Percentiles rank a stretch among this genome's conserved stretches.
Evolutionary conservation across 805 yeast genomes (phyloP).

Genomic region (Lachancea dasiensis): DNA sequence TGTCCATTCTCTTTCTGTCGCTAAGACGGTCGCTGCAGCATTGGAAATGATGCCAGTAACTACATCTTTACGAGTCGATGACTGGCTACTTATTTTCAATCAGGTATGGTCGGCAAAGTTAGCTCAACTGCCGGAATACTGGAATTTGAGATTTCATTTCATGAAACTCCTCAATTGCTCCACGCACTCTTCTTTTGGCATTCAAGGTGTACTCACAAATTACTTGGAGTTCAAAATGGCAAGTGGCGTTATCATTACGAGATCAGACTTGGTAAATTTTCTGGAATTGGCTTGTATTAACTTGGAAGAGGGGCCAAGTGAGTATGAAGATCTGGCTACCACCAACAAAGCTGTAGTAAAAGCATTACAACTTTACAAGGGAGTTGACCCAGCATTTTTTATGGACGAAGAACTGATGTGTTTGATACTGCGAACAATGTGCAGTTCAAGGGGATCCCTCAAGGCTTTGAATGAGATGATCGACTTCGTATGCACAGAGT

Average conservation of each 20-base stretch:
- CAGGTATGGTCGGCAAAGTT: constrained; percentile 21
- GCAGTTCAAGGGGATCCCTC: constrained; percentile 12
- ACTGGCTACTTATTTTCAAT: constrained; percentile 19
- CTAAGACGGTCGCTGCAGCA: constrained; percentile 10
- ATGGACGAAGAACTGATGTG: constrained; percentile 18
- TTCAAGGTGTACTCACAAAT: constrained; percentile 13
- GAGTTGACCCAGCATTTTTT: constrained; percentile 9
- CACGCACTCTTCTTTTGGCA: constrained; percentile 10
- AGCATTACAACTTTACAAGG: constrained; percentile 8
- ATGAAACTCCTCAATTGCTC: constrained; percentile 15
- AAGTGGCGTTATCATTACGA: constrained; percentile 13
- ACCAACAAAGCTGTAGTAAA: constrained; percentile 5
- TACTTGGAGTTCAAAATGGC: constrained; percentile 20
- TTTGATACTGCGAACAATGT: constrained; percentile 18
- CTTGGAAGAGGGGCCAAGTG: constrained; percentile 6
- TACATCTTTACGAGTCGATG: constrained; percentile 4
- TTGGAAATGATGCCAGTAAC: constrained; percentile 8
- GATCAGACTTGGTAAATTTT: constrained; percentile 18
- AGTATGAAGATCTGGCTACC: constrained; percentile 12
- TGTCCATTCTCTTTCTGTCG: constrained; percentile 3
- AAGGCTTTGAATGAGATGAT: constrained; percentile 19
- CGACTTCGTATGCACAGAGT: constrained; percentile 12
- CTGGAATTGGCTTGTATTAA: constrained; percentile 13
- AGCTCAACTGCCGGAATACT: constrained; percentile 10
- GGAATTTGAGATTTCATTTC: constrained; percentile 21